Evolutionary conservation across 441 rosid genomes (phyloP), one percentile per base, ranked within the genome.

Genomic region (Pelargonium hybrid): DNA sequence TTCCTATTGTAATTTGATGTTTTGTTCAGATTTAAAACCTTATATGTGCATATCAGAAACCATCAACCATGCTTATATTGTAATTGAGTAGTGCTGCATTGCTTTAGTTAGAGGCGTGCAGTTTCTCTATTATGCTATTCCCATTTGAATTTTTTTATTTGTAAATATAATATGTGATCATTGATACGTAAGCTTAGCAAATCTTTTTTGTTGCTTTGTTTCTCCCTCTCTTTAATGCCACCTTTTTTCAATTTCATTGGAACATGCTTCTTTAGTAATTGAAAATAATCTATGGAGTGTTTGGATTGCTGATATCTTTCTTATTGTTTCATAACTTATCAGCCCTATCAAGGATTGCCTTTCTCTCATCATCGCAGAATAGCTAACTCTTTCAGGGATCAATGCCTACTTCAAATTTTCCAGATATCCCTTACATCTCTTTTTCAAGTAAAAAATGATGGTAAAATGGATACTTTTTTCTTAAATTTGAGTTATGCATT

Each of bases 311-410:
- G 66, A 69, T 47, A 73, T 63, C n/a, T 50, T 64, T 56, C 76
- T 25, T 74, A 67, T 66, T 85, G 56, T 23, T 71, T 26, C 72
- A 67, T 37, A 69, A 62, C 14, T 29, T 74, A 67, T 52, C 88
- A 96, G 99, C 85, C 94, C 67, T 88, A 82, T 79, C 77, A 90
- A 10, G 94, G 97, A 66, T 79, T 90, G 81, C 89, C 96, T n/a
- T 82, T 96, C 66, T 87, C 97, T 26, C 87, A 83, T 78, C 98
- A 96, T 76, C 92, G 98, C 72, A 86, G 93, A 73, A 94, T 93
- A 66, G 94, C 98, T 18, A 86, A 90, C 86, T 84, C 88, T 80
- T 96, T 96, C 67, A 89, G 97, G 82, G 98, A 93, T 83, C 97
- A 96, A 41, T 86, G 90, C 39, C 96, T 96, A 79, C 86, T 87